phyloP scores from a whole-genome alignment of 2,329 filamentous ascomycete genomes.

The Blastomyces gilchristii region DNA sequence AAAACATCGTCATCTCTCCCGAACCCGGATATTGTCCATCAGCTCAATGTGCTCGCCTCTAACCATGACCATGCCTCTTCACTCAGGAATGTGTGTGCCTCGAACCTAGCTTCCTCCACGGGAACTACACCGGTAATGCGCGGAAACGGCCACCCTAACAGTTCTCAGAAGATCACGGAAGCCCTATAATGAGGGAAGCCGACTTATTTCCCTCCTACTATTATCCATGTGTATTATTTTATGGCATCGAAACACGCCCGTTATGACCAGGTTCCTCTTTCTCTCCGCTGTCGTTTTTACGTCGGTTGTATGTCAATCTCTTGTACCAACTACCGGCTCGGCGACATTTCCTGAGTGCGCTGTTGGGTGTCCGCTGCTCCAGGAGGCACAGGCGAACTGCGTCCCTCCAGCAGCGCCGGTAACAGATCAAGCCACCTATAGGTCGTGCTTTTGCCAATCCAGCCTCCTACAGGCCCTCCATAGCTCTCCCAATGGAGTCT shows the following conservation, averaged over 20 bases:
- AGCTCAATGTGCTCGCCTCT: neutral
- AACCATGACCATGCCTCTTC: neutral
- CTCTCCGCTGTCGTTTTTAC: slow-evolving; percentile 18
- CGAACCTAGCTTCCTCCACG: neutral
- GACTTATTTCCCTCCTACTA: neutral
- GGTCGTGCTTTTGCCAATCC: slow-evolving; percentile 65
- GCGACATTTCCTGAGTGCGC: slow-evolving; percentile 53
- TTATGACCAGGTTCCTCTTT: slow-evolving; percentile 14
- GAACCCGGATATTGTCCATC: neutral
- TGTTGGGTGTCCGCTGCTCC: slow-evolving; percentile 48
- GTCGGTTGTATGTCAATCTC: slow-evolving; percentile 19
- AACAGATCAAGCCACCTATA: slow-evolving; percentile 45
- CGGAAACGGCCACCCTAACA: neutral
- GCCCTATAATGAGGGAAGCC: neutral
- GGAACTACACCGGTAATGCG: neutral
- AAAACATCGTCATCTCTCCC: neutral
- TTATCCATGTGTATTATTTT: neutral
- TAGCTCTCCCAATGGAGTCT: slow-evolving; percentile 48
- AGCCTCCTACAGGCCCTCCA: slow-evolving; percentile 49
- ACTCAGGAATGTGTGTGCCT: neutral
- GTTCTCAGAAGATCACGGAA: neutral
- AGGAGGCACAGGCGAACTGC: slow-evolving; percentile 62
- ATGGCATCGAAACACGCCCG: neutral
- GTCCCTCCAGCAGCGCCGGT: slow-evolving; percentile 47
- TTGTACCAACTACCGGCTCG: slow-evolving; percentile 31